A percentile compares a stretch with the other conserved stretches of the same genome.
Conservation (phyloP, 169 alveolate species). For the Eimeria maxima region DNA sequence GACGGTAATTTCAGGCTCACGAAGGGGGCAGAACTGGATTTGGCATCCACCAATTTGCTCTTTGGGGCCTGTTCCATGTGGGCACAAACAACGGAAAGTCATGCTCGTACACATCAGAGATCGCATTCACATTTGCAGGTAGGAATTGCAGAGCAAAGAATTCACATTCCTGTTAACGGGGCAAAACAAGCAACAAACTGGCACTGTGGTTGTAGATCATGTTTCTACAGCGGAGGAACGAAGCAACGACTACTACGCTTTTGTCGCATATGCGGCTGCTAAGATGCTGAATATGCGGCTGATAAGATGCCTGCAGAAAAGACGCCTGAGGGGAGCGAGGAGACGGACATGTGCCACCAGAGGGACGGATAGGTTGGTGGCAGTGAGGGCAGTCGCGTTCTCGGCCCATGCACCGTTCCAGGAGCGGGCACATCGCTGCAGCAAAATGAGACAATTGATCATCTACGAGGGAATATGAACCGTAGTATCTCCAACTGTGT, state of each 20-base stretch:
- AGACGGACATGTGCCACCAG: slow-evolving; percentile 67
- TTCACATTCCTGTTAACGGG: neutral
- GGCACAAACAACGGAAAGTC: neutral
- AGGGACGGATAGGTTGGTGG: slow-evolving; percentile 64
- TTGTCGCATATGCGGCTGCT: neutral
- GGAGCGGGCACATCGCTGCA: slow-evolving; percentile 74
- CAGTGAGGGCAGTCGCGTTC: slow-evolving; percentile 75
- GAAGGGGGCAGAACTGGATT: slow-evolving; percentile 54
- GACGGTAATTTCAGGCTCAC: slow-evolving; percentile 60
- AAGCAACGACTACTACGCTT: neutral
- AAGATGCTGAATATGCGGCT: neutral
- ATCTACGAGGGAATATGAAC: neutral
- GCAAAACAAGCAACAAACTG: neutral
- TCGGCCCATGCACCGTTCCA: slow-evolving; percentile 73
- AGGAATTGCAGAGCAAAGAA: neutral
- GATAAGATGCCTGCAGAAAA: neutral
- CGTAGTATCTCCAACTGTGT: neutral
- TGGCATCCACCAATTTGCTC: slow-evolving; percentile 66
- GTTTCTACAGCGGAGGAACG: neutral
- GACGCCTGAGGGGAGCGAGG: neutral
- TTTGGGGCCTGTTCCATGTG: slow-evolving; percentile 44
- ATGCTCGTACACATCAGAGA: neutral
- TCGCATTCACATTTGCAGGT: neutral
- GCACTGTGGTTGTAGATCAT: neutral
- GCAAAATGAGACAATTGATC: slow-evolving; percentile 1